Base-by-base conservation (phyloP, 2,329 filamentous ascomycete species). In the Aspergillus hortae region DNA sequence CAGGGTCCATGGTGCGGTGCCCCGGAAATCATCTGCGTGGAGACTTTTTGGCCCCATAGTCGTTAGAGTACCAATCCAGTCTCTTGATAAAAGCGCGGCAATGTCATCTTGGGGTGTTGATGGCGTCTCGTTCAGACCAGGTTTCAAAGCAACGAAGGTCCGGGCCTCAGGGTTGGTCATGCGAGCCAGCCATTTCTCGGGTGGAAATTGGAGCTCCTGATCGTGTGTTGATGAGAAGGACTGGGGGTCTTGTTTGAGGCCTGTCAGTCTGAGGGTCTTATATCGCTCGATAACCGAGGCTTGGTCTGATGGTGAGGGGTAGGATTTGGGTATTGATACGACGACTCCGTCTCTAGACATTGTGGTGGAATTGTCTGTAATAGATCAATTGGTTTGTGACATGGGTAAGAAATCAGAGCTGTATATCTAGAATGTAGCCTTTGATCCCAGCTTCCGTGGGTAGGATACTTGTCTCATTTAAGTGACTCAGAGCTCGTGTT, bases 241-340 rank as follows among this genome's bases (percentile, higher is more conserved):
- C 1, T 46, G 4, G 5, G 51, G 47, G 5, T 46, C 30, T n/a
- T 53, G 40, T 25, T 53, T 35, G 6, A 53, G 47, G 5, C 47
- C 51, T 11, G 14, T 25, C 11, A 53, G n/a, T 6, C 51, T 47
- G 17, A 53, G 36, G 6, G 17, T 11, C 17, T 35, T 46, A 36
- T 49, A 49, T 12, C 35, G 43, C 15, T 35, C 21, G 21, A 53
- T 23, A n/a, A 53, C 36, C 12, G 27, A 15, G 83, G 0, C 83
- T 84, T 78, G 82, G 82, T 1, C 86, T 86, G 57, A 60, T 66
- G 40, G 74, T 78, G 14, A 67, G 81, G 23, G 74, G 84, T 15
- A 84, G 85, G 82, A 42, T 23, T 65, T 85, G n/a, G 80, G 80
- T 32, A 76, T 81, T 71, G 81, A 55, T 58, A 46, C 46, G 53